Conservation (phyloP, 805 yeast species). For the Kodamaea kaohsiungensis region DNA sequence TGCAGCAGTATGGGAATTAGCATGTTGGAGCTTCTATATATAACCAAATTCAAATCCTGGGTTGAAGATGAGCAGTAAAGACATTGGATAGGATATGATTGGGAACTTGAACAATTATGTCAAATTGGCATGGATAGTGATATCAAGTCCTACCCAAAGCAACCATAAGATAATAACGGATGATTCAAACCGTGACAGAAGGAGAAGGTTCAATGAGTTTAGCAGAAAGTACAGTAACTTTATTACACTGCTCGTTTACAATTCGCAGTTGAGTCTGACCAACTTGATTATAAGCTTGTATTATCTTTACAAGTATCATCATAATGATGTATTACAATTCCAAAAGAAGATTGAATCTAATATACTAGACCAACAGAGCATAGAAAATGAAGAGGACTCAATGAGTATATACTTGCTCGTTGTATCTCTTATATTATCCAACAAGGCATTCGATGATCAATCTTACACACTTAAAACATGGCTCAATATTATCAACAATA, state of each 20-base stretch:
- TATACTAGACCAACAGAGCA: not conserved
- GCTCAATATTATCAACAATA: conserved; percentile 24
- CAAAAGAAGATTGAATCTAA: not conserved
- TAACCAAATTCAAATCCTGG: conserved; percentile 4
- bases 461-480: conserved; percentile 53
- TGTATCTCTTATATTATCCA: conserved; percentile 29
- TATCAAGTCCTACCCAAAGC: not conserved
- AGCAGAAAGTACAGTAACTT: conserved; percentile 14
- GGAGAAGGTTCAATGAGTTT: conserved; percentile 11
- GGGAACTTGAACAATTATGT: conserved; percentile 1
- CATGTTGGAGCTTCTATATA: not conserved
- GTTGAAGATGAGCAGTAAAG: not conserved
- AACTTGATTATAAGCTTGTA: conserved; percentile 27
- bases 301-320: conserved; percentile 24
- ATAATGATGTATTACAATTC: conserved; percentile 10
- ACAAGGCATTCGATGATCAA: conserved; percentile 51
- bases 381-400: conserved; percentile 13
- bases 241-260: conserved; percentile 16
- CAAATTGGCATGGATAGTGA: conserved; percentile 15
- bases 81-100: not conserved
- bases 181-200: not conserved
- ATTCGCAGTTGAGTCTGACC: conserved; percentile 23
- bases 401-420: conserved; percentile 25
- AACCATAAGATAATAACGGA: conserved; percentile 1
- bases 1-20: conserved; percentile 3